Conservation (phyloP, 306 rosid species). For the Inga oerstediana region DNA sequence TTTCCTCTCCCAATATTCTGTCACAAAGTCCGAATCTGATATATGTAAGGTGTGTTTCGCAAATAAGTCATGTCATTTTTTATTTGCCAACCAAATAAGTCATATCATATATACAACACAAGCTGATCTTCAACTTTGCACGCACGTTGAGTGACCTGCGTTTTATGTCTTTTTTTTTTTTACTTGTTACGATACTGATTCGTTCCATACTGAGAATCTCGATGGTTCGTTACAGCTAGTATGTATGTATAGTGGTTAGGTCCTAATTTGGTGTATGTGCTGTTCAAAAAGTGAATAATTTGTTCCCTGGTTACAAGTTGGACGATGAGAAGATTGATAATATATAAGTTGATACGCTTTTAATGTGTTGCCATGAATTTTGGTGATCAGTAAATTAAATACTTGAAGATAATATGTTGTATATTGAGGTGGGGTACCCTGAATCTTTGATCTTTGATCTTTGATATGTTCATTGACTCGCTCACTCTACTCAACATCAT, state of each 20-base stretch:
- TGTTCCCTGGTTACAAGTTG: background rate
- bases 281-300: too few relatives aligned
- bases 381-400: background rate
- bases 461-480: slow-evolving; percentile 31
- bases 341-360: background rate
- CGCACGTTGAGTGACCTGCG: too few relatives aligned
- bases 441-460: slow-evolving; percentile 27
- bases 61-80: background rate
- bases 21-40: background rate
- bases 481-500: background rate
- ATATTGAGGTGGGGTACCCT: slow-evolving; percentile 23
- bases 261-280: background rate
- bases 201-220: too few relatives aligned
- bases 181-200: too few relatives aligned
- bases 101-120: too few relatives aligned
- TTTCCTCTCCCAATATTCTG: too few relatives aligned
- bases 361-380: background rate
- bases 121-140: background rate
- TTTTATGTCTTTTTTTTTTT: too few relatives aligned
- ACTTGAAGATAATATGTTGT: background rate
- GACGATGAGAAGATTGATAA: background rate
- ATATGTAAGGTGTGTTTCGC: too few relatives aligned
- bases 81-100: too few relatives aligned
- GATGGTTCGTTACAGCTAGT: too few relatives aligned
- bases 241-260: background rate